These are phyloP conservation scores for Oryza glaberrima DNA, from an alignment of 176 grass and related monocot genomes.

Conservation along the genomic window DNA sequence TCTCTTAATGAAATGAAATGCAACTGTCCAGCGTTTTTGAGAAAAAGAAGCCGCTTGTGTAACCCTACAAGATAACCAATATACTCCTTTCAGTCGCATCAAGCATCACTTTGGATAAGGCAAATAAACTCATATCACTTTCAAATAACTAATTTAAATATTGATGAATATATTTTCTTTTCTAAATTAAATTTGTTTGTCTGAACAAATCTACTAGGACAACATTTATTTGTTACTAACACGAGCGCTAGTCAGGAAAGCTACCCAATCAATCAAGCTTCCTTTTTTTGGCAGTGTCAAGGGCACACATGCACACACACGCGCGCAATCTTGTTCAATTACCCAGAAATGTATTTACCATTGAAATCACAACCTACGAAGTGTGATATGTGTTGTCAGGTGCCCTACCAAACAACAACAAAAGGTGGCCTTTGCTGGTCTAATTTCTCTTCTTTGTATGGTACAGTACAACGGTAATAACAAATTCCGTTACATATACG, in stretches of 20 bases:
- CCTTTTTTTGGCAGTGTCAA: conserved; percentile 33
- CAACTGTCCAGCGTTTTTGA: too few relatives aligned
- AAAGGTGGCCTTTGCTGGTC: conserved; percentile 3
- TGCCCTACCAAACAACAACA: conserved; percentile 8
- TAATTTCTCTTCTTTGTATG: conserved; percentile 30
- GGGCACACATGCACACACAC: not conserved
- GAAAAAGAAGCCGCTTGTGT: not conserved
- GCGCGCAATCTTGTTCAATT: not conserved
- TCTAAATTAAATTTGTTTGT: not conserved
- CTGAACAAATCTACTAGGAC: not conserved
- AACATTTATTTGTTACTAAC: not conserved
- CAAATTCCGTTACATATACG: not conserved
- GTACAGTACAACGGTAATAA: not conserved
- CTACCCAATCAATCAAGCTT: not conserved
- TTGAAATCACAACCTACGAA: conserved; percentile 26
- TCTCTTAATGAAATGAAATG: too few relatives aligned
- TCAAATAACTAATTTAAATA: not conserved
- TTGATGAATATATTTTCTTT: not conserved
- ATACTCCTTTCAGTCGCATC: not conserved
- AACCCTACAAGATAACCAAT: conserved; percentile 9
- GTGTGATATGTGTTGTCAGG: not conserved
- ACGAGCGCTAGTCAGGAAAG: not conserved
- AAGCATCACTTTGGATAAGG: not conserved
- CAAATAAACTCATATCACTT: not conserved
- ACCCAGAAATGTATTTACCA: conserved; percentile 16